Evolutionary conservation across 1,284 basidiomycete species (phyloP), one percentile per base, ranked within the genome.

Genomic region (Cryptococcus sp.): DNA sequence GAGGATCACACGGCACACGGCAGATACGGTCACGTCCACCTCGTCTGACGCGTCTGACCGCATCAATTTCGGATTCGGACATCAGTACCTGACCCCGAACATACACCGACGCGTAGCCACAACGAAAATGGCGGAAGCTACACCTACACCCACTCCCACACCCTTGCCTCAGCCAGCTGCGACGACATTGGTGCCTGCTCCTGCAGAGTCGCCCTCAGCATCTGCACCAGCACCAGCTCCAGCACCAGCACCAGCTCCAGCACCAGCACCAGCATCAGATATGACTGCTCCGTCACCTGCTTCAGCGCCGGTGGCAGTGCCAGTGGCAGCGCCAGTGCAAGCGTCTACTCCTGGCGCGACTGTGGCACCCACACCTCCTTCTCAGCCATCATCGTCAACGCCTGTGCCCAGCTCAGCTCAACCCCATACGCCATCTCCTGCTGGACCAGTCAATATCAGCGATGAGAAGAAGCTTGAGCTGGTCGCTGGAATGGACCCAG

Each of bases 401-500:
- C 8, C 31, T 35, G 31, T 35, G 31, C 31, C 31, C 31, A 35
- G 31, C 31, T 35, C 8, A 35, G 31, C 31, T 35, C 31, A 35
- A 35, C 31, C 31, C 31, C 31, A 8, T 10, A 35, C 31, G 25
- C 25, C 25, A 25, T 25, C 25, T 5, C 31, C 31, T 35, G 31
- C 31, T 35, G 31, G 31, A 35, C 15, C 47, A 38, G 19, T 50
- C 20, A 27, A 38, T 19, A 47, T 68, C 20, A 69, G 71, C 50
- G 72, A 75, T n/a, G 71, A 74, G 53, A 66, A 69, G 62, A 73
- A 70, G 55, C 58, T 72, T 57, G 69, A 75, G 44, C 53, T 74
- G 48, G 61, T 76, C 25, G 61, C 65, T n/a, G 67, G 65, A 20
- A 72, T 76, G 70, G 72, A 74, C 45, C 60, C 63, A 13, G 38